These are phyloP conservation scores for Phaeophleospora eucalypticola DNA, from an alignment of 2,329 filamentous ascomycete genomes.

Conservation along the genomic window DNA sequence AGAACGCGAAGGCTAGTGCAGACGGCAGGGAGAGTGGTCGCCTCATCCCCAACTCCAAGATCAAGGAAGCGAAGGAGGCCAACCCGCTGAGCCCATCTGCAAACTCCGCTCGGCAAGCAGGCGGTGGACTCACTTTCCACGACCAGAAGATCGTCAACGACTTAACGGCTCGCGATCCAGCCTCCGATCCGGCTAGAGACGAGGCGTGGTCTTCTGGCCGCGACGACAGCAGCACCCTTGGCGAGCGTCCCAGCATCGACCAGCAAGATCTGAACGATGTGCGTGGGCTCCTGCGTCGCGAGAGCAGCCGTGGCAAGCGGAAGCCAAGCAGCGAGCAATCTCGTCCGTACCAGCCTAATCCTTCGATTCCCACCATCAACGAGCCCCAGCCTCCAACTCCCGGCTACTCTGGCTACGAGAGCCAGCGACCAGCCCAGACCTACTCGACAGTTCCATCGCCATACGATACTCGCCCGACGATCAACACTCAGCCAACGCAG, in stretches of 20 bases:
- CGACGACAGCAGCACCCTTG: constrained; percentile 34
- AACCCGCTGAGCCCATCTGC: constrained; percentile 15
- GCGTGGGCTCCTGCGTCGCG: constrained; percentile 42
- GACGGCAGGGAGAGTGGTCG: constrained; percentile 50
- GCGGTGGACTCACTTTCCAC: constrained; percentile 24
- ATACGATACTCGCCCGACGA: constrained; percentile 7
- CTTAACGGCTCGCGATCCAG: constrained; percentile 43
- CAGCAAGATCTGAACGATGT: constrained; percentile 46
- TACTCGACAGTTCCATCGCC: constrained; percentile 7
- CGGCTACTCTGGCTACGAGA: constrained; percentile 4
- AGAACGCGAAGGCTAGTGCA: constrained; percentile 55
- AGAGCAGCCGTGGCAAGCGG: constrained; percentile 43
- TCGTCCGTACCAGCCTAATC: constrained; percentile 7
- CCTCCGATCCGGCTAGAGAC: constrained; percentile 39
- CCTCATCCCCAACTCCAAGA: constrained; percentile 52
- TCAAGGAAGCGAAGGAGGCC: constrained; percentile 23
- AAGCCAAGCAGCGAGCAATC: constrained; percentile 26
- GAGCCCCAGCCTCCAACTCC: constrained; percentile 18
- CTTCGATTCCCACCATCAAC: constrained; percentile 29
- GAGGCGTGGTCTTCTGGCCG: constrained; percentile 41
- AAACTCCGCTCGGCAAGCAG: constrained; percentile 12
- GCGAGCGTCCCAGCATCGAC: constrained; percentile 40
- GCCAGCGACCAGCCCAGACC: constrained; percentile 7
- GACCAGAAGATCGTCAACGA: constrained; percentile 39
- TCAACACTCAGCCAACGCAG: constrained; percentile 8